Base-by-base conservation (phyloP, 768 basidiomycete species). In the Boletus insuetus region DNA sequence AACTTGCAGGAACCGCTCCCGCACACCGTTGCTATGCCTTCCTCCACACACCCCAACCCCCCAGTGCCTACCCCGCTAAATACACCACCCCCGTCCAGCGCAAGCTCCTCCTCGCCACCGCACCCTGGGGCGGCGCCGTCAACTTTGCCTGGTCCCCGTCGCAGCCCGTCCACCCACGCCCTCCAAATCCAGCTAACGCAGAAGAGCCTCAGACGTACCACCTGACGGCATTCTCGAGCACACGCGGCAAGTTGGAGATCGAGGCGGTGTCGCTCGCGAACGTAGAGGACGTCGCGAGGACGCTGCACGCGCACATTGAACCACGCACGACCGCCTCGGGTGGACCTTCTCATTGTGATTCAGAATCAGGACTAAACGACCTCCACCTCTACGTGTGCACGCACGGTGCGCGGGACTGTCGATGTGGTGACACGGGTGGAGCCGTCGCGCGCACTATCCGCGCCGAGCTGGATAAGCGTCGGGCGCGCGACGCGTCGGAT, bases 351-450 rank as follows among this genome's bases (percentile, higher is more conserved):
- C 4, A 54, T 37, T 52, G 64, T 29, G 43, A 41, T 6, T 41
- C 53, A 14, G 22, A 24, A 2, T 16, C 34, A 5, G 35, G 2
- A 14, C n/a, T 6, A 29, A 55, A 78, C 20, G 60, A 66, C 41
- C 53, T 77, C 44, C 66, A 76, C 59, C 57, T 90, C 17, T 89
- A 85, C 62, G 82, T 94, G 1, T 94, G 91, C 66, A 91, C 90
- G 5, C 91, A 94, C 65, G 83, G 82, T 6, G 76, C 80, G 39
- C 79, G 90, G 47, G 91, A 93, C 65, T 94, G 91, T 70, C 78
- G 91, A 6, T 93, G 91, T 58, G 87, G 86, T 2, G 78, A 86
- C 12, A 77, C 69, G 20, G 91, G 91, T 0, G 77, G 78, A 3
- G 74, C 72, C 12, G 79, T 93, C 8, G 81, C 76, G 3, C 72